Evolutionary conservation across 208 protist genomes (phyloP).

Genomic region (Lotmaria passim): DNA sequence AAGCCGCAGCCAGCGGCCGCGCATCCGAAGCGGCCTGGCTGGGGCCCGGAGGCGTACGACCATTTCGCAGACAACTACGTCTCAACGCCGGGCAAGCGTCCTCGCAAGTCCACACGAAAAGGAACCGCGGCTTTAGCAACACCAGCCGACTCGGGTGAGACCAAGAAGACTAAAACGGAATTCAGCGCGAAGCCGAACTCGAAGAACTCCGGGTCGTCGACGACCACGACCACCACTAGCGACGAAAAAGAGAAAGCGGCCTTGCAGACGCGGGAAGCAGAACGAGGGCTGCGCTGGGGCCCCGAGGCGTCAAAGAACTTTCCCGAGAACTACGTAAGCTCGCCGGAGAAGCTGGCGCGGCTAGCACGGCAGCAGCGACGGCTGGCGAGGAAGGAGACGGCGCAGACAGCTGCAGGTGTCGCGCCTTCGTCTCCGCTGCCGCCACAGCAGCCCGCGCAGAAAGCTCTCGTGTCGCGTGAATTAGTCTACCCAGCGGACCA

Average conservation of each 20-base stretch:
- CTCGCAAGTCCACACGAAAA: constrained; percentile 4
- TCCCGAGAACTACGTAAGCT: constrained; percentile 71
- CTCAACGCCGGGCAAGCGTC: constrained; percentile 62
- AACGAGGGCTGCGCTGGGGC: constrained; percentile 52
- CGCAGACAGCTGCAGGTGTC: constrained; percentile 23
- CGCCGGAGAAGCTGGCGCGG: constrained; percentile 61
- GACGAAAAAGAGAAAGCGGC: background rate
- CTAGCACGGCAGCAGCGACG: constrained; percentile 11
- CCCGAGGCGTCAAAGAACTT: constrained; percentile 73
- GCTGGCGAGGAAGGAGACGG: constrained; percentile 15
- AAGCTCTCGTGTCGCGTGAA: constrained; percentile 10
- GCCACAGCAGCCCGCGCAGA: background rate
- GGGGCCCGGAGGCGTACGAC: constrained; percentile 66
- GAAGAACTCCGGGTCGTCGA: too few species aligned
- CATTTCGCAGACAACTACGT: constrained; percentile 72
- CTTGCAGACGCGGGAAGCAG: too few species aligned
- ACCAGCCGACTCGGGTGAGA: constrained; percentile 8
- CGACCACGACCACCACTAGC: too few species aligned
- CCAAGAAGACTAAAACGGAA: constrained; percentile 17
- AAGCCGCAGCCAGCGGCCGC: background rate
- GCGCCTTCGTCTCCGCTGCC: background rate
- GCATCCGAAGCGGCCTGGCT: constrained; percentile 29
- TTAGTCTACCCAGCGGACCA: constrained; percentile 12
- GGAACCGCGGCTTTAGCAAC: constrained; percentile 2
- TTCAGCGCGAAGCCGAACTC: background rate